phyloP scores from a whole-genome alignment of 163 green algal species.

The Scenedesmus sp. region DNA sequence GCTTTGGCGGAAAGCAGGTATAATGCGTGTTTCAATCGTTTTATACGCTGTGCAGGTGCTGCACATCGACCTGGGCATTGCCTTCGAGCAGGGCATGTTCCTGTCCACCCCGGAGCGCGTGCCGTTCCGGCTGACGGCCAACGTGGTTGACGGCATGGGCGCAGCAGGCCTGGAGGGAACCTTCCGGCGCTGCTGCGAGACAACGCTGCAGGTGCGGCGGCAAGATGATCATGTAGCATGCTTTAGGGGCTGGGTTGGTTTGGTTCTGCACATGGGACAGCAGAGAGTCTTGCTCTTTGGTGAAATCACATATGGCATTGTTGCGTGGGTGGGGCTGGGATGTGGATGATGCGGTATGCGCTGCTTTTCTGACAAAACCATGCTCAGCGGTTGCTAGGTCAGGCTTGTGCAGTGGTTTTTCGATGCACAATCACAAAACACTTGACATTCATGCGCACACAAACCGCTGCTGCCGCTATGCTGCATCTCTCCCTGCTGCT shows the following conservation, averaged over 20 bases:
- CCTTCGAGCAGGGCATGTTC: slow-evolving; percentile 93
- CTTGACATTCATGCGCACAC: background rate
- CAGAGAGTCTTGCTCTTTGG: background rate
- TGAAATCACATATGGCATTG: background rate
- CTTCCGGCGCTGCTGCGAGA: slow-evolving; percentile 87
- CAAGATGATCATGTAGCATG: background rate
- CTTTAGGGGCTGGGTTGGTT: too few relatives aligned
- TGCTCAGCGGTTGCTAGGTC: too few relatives aligned
- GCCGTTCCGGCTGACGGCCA: slow-evolving; percentile 94
- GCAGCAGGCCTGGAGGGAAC: slow-evolving; percentile 82
- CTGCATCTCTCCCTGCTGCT: background rate
- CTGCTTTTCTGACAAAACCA: too few relatives aligned
- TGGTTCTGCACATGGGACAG: too few relatives aligned
- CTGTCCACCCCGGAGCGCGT: slow-evolving; percentile 91
- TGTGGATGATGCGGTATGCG: too few relatives aligned
- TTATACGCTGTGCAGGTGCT: slow-evolving; percentile 71
- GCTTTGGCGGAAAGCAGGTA: background rate
- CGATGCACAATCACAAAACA: too few relatives aligned
- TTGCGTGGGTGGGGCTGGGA: background rate
- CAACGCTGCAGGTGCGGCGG: slow-evolving; percentile 77
- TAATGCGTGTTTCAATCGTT: background rate
- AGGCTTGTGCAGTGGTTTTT: too few relatives aligned
- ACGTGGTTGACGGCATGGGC: slow-evolving; percentile 97
- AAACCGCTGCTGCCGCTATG: background rate
- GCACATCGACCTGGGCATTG: slow-evolving; percentile 99